These are phyloP conservation scores for Cladobotryum mycophilum DNA, from an alignment of 2,329 filamentous ascomycete species.

Conservation along the genomic window DNA sequence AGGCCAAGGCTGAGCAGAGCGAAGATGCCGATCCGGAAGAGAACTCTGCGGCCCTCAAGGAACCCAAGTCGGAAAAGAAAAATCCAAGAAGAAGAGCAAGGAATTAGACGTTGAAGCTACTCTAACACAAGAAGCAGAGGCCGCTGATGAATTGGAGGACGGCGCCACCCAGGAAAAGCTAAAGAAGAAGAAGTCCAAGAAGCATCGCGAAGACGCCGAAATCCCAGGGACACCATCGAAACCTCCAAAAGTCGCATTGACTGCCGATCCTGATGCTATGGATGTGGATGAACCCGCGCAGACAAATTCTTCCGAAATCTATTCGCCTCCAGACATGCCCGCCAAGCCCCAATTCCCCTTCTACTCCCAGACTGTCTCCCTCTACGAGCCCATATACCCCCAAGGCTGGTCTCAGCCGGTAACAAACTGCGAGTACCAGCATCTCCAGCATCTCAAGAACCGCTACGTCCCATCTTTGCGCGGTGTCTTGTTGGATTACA, in stretches of 20 bases:
- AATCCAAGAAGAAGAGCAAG: conserved; percentile 21
- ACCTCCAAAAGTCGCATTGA: conserved; percentile 5
- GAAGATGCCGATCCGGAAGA: conserved; percentile 14
- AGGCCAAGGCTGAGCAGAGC: neutral
- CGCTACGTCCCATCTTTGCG: conserved; percentile 67
- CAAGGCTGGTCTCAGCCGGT: conserved; percentile 63
- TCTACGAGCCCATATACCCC: conserved; percentile 72
- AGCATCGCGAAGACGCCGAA: conserved; percentile 24
- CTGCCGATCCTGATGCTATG: conserved; percentile 29
- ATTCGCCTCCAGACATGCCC: conserved; percentile 34
- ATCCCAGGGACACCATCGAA: conserved; percentile 15
- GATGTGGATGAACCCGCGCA: conserved; percentile 31
- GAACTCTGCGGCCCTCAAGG: neutral
- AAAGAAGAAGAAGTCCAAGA: conserved; percentile 26
- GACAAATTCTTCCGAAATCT: conserved; percentile 26
- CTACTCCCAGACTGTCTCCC: conserved; percentile 69
- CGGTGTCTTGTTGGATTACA: conserved; percentile 70
- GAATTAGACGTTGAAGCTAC: conserved; percentile 10
- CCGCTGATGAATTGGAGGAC: conserved; percentile 11
- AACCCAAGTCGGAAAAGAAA: conserved; percentile 27
- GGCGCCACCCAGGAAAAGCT: conserved; percentile 15
- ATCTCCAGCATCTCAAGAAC: conserved; percentile 68
- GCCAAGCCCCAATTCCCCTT: conserved; percentile 58
- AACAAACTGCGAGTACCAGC: conserved; percentile 64
- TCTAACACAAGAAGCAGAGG: conserved; percentile 7